These are phyloP conservation scores for Euphorbia pulcherrima DNA, from an alignment of 345 rosid species.

Conservation along the genomic window DNA sequence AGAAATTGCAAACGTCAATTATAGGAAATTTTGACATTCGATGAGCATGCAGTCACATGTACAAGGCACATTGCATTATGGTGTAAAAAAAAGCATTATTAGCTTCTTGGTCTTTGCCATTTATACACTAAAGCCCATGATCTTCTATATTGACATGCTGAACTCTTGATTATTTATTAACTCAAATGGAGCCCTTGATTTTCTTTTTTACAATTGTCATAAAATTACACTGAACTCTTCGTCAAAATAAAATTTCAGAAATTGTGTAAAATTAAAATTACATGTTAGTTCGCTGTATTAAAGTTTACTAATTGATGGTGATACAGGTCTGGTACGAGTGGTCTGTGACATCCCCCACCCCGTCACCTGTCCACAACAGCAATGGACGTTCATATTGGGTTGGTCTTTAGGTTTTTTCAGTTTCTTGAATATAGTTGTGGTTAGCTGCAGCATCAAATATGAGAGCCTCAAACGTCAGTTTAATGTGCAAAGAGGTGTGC, in stretches of 20 bases:
- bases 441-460: background rate
- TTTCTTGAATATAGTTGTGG: background rate
- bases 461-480: background rate
- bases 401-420: constrained; percentile 51
- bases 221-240: too few species aligned
- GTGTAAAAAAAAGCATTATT: background rate
- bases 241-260: too few species aligned
- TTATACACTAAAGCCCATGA: too few species aligned
- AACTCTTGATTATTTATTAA: too few species aligned
- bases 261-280: too few species aligned
- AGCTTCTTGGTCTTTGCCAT: too few species aligned
- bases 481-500: background rate
- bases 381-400: constrained; percentile 97
- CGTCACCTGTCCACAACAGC: constrained; percentile 76
- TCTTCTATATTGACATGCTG: too few species aligned
- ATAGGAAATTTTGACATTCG: background rate
- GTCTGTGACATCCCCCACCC: constrained; percentile 66
- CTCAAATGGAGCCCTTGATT: too few species aligned
- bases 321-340: constrained; percentile 96
- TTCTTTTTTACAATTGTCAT: too few species aligned
- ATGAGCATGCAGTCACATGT: background rate
- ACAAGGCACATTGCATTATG: background rate
- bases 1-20: background rate
- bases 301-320: background rate
- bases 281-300: background rate